Base-by-base conservation (phyloP, 768 basidiomycete genomes). In the Hygrophoropsis aurantiaca region DNA sequence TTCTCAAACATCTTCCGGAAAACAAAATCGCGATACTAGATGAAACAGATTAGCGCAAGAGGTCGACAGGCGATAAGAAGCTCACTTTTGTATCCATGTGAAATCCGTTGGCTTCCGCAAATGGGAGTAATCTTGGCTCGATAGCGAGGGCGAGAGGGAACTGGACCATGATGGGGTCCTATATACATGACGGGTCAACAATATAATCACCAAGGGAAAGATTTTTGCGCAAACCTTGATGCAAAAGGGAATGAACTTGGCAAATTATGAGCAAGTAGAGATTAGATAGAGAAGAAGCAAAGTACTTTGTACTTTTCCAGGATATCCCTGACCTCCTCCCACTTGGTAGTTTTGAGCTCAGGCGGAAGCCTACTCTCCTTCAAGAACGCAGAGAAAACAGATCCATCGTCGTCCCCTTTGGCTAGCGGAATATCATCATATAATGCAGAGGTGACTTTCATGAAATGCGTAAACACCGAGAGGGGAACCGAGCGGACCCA, bases 1-100 rank as follows among this genome's bases (percentile, higher is more conserved):
- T 80, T 79, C 62, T 88, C 85, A 53, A 90, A 90, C 80, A 90
- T 89, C 63, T 88, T 88, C 39, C 88, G 84, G 61, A 90, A 89
- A n/a, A 90, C 82, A 56, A 89, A 90, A 59, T 90, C 82, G 38
- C 87, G 85, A 62, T 90, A 87, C 86, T 90, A 51, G 26, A 45
- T 25, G 3, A 10, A 49, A 26, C 23, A 52, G 44, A 18, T 46
- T 34, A 38, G 44, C 44, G 25, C 23, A 50, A 26, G 23, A 42
- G 36, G 21, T 16, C 10, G 24, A 36, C 34, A n/a, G n/a, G 36
- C 45, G 15, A n/a, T 10, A 32, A 41, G 34, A 39, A 51, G 41
- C 46, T 40, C 65, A 83, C 87, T 74, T 87, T 87, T 61, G 77
- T 76, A 58, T 90, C 87, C 85, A 90, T 85, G 32, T 68, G 68